Conservation (phyloP, 2,329 filamentous ascomycete genomes). For the Rhinocladiella mackenziei region DNA sequence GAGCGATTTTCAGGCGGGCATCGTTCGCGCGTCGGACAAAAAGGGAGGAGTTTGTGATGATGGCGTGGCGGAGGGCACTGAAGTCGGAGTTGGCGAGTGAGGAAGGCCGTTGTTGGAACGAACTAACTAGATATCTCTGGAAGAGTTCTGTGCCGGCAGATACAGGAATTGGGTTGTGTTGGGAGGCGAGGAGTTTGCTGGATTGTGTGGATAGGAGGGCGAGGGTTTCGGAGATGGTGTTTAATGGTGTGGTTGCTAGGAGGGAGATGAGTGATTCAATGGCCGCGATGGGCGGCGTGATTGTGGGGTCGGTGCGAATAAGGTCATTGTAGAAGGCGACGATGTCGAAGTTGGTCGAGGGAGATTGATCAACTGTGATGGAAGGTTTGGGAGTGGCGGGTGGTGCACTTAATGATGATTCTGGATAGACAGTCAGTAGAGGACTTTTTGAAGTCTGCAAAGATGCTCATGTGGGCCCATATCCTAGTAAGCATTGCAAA, state of each 20-base stretch:
- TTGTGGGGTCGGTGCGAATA: conserved; percentile 66
- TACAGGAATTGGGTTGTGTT: conserved; percentile 85
- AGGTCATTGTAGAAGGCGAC: conserved; percentile 63
- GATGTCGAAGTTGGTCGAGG: conserved; percentile 44
- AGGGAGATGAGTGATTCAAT: conserved; percentile 88
- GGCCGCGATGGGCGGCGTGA: conserved; percentile 93
- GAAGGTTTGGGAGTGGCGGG: conserved; percentile 12
- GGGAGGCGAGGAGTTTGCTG: conserved; percentile 68
- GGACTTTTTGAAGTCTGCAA: too few relatives aligned
- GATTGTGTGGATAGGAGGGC: conserved; percentile 77
- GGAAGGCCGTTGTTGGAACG: conserved; percentile 53
- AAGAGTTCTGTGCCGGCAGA: conserved; percentile 94
- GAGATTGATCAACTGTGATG: conserved; percentile 12
- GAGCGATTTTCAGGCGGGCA: conserved; percentile 78
- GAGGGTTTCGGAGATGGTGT: conserved; percentile 91
- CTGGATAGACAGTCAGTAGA: too few relatives aligned
- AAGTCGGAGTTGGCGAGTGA: conserved; percentile 59
- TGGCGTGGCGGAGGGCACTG: conserved; percentile 74
- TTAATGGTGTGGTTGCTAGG: conserved; percentile 71
- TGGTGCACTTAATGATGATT: conserved; percentile 11
- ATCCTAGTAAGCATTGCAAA: too few relatives aligned
- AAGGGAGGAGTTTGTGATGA: conserved; percentile 77
- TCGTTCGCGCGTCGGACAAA: conserved; percentile 76
- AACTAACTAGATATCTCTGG: conserved; percentile 84
- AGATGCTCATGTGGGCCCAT: too few relatives aligned